phyloP scores from a whole-genome alignment of 495 filamentous ascomycete genomes.

The Penicillium daleae region DNA sequence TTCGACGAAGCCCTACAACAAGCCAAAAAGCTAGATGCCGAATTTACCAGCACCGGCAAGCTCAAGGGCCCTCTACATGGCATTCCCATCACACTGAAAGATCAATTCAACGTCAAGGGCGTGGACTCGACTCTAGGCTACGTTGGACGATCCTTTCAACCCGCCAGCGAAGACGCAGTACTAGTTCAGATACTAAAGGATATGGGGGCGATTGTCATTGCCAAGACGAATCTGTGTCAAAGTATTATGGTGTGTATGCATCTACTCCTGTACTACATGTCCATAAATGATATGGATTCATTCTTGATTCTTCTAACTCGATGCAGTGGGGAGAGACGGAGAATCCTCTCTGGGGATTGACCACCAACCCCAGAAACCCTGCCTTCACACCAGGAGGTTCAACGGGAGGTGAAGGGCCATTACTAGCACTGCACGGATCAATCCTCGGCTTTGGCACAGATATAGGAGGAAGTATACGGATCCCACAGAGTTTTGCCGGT shows the following conservation, averaged over 20 bases:
- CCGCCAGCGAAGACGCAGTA: slow-evolving; percentile 52
- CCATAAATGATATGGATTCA: too few relatives aligned
- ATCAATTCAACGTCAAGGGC: slow-evolving; percentile 68
- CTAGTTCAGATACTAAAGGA: slow-evolving; percentile 50
- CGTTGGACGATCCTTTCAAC: slow-evolving; percentile 54
- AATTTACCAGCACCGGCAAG: slow-evolving; percentile 47
- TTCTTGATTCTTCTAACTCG: too few relatives aligned
- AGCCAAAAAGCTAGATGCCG: slow-evolving; percentile 58
- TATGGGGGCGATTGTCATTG: slow-evolving; percentile 59
- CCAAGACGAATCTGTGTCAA: slow-evolving; percentile 65
- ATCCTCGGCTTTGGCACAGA: slow-evolving; percentile 68
- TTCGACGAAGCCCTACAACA: slow-evolving; percentile 63
- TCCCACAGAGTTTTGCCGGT: slow-evolving; percentile 57
- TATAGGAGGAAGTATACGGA: slow-evolving; percentile 63
- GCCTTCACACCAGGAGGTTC: slow-evolving; percentile 59
- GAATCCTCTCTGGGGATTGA: slow-evolving; percentile 59
- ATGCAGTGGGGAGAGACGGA: slow-evolving; percentile 54
- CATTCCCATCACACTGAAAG: slow-evolving; percentile 66
- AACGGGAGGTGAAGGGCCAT: slow-evolving; percentile 65
- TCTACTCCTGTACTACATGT: neutral
- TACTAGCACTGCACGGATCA: slow-evolving; percentile 64
- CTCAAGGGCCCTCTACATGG: slow-evolving; percentile 66
- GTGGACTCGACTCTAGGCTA: slow-evolving; percentile 63
- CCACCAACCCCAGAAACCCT: slow-evolving; percentile 52
- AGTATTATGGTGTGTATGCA: slow-evolving; percentile 48